phyloP scores from a whole-genome alignment of 352 stramenopile species.

The Blastocystis sp. region DNA sequence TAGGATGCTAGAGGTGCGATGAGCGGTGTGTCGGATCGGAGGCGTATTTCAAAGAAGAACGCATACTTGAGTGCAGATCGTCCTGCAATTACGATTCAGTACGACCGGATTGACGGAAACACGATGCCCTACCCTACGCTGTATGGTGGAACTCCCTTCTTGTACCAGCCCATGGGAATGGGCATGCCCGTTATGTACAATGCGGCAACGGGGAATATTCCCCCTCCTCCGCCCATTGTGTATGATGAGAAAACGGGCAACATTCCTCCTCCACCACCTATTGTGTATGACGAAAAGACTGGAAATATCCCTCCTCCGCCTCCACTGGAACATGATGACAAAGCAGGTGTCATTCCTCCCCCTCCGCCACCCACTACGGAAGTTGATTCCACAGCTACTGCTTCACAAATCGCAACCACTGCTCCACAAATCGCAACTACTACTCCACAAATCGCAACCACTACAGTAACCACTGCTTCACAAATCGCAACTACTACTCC shows the following conservation, averaged over 20 bases:
- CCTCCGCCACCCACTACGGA: background rate
- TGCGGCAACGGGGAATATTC: too few species aligned
- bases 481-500: background rate
- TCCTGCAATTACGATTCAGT: background rate
- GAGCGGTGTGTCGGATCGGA: background rate
- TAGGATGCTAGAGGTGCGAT: slow-evolving; percentile 11
- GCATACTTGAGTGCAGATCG: background rate
- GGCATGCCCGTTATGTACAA: too few species aligned
- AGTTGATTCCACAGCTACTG: background rate
- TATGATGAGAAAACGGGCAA: background rate
- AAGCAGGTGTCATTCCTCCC: background rate
- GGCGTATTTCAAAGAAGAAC: background rate
- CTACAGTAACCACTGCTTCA: background rate
- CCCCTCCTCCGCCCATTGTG: background rate
- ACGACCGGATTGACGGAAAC: too few species aligned
- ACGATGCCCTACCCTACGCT: too few species aligned
- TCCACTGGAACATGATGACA: background rate
- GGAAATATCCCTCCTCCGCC: slow-evolving; percentile 27
- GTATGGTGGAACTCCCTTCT: too few species aligned
- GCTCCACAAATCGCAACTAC: background rate
- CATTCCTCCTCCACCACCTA: background rate
- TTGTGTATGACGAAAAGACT: background rate
- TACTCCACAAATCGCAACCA: background rate
- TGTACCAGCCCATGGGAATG: too few species aligned
- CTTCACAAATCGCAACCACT: background rate